Evolutionary conservation across 2,329 filamentous ascomycete genomes (phyloP), one percentile per base, ranked within the genome.

Genomic region (Hansfordia pulvinata): DNA sequence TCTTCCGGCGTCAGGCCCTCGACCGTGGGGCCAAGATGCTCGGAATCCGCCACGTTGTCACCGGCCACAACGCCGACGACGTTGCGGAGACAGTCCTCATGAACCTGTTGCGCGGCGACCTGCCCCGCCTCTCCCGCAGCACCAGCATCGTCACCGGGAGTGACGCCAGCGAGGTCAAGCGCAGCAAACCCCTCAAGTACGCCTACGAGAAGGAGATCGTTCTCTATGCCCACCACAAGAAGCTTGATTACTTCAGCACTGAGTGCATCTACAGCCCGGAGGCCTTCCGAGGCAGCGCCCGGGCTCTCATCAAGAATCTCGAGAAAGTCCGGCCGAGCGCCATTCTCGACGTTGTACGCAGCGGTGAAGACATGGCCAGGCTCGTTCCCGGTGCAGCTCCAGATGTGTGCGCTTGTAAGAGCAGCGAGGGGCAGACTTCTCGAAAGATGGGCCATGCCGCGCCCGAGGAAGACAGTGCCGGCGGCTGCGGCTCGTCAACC

Each of bases 181-280:
- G 90, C 37, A 93, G 83, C 55, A 98, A 98, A 55, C 90, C 90
- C 10, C 64, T 98, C 23, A 96, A 98, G 52, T 98, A 96, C 50
- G 86, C 88, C 2, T 98, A 96, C 47, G 90, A 98, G 50, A 98
- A 98, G 57, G 90, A 98, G 49, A 98, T 98, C 39, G 90, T 98
- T 11, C 64, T 98, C 5, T 98, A 98, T 48, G 90, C 90, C 5
- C 83, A 96, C 47, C 85, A 98, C 60, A 93, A 90, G 54, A 86
- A 86, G 51, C 64, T 98, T 36, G 86, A 96, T 49, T 98, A 98
- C 55, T 98, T 98, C 55, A 93, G 77, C 44, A 98, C 90, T 0
- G 90, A 98, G 55, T 98, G 90, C 60, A 85, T 98, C 33, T 98
- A 98, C 60, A 93, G 84, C 28, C 90, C 90, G 0, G 90, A 98